Base-by-base conservation (phyloP, 139 green algal species). In the Chlamydomonas incerta region DNA sequence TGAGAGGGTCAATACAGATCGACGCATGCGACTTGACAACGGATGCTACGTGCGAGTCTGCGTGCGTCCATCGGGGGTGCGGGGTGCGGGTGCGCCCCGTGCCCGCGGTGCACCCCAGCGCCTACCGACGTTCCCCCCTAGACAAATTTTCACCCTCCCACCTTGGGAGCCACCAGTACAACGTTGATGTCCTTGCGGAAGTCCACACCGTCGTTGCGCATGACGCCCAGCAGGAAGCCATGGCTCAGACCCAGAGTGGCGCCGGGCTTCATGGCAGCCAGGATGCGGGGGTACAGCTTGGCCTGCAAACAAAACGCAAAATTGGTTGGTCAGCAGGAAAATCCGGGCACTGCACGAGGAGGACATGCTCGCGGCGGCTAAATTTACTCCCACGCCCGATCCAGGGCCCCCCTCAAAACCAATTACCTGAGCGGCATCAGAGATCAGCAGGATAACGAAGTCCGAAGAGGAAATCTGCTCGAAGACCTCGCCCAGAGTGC, bases 151-250 rank as follows among this genome's bases (percentile, higher is more conserved):
- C 55, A 24, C 55, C 55, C 18, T 5, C 87, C 1, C 73, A 93
- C 94, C 95, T 99, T 99, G 87, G 98, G 98, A n/a, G 98, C 98
- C 41, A 99, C 95, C 63, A 99, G 94, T 52, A 99, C 93, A 3
- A 99, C 98, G 84, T 99, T 99, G 94, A 99, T 99, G 93, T 99
- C 98, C 60, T 95, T 86, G 62, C 98, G 91, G 96, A 99, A 99
- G 84, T 98, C 94, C 1, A 95, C 96, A 52, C 91, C 92, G 62
- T 99, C 95, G 83, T 96, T 98, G 91, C 94, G 94, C 93, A 99
- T 97, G 33, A 98, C 96, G 50, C 97, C 97, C 76, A 99, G 92
- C 86, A 99, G 94, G 95, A 99, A 99, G 55, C 98, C 98, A 93
- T 99, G 98, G 72, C 96, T 99, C 62, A 99, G 95, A 50, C 98